Percentiles rank a stretch among this genome's conserved stretches.
Evolutionary conservation across 768 basidiomycete species (phyloP).

Genomic region (Lentinula edodes): DNA sequence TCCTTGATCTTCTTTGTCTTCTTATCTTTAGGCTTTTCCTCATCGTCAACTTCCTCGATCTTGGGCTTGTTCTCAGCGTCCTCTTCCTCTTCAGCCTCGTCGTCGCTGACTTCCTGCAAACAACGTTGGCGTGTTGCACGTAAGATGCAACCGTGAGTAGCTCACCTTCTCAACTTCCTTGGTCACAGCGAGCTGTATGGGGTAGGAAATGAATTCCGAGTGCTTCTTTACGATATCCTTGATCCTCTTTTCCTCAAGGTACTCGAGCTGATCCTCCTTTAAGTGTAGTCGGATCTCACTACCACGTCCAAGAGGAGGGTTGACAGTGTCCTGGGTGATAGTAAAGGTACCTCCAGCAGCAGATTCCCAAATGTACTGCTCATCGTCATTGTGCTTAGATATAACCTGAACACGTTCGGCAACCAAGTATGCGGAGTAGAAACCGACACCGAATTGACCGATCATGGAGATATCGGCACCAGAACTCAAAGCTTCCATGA

Average conservation of each 20-base stretch:
- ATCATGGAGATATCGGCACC: conserved; percentile 95
- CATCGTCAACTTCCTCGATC: conserved; percentile 80
- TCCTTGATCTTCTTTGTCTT: conserved; percentile 95
- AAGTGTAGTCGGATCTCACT: conserved; percentile 87
- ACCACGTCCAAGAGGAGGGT: conserved; percentile 90
- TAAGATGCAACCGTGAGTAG: conserved; percentile 3
- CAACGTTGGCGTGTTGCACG: background rate
- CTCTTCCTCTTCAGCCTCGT: conserved; percentile 65
- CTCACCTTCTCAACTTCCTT: conserved; percentile 99
- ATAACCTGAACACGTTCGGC: conserved; percentile 98
- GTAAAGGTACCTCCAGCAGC: conserved; percentile 99
- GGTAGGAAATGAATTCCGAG: conserved; percentile 99
- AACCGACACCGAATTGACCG: conserved; percentile 99
- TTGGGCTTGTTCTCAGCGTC: conserved; percentile 74
- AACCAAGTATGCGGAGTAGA: conserved; percentile 99
- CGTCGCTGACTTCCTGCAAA: conserved; percentile 79
- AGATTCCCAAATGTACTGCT: conserved; percentile 99
- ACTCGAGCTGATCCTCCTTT: conserved; percentile 99
- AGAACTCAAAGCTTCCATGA: conserved; percentile 97
- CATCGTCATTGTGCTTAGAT: conserved; percentile 99
- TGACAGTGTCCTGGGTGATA: conserved; percentile 89
- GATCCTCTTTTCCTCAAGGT: conserved; percentile 98
- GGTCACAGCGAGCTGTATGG: conserved; percentile 95
- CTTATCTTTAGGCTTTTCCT: conserved; percentile 82
- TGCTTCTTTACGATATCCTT: conserved; percentile 99